Evolutionary conservation across 345 rosid species (phyloP).

Genomic region (Garcia nutans): DNA sequence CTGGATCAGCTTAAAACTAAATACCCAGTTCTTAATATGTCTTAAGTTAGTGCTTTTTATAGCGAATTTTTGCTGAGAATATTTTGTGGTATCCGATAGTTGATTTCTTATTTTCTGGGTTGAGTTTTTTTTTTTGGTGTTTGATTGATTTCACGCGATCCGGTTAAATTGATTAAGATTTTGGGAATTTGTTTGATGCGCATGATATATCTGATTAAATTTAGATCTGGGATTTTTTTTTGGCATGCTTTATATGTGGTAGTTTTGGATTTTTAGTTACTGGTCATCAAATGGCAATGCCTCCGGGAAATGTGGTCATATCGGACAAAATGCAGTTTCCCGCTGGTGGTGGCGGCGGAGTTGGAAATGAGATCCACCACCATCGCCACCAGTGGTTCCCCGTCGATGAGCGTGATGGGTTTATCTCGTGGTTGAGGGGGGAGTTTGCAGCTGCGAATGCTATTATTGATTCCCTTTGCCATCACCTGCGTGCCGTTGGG

Average conservation of each 20-base stretch:
- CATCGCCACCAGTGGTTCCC: slow-evolving; percentile 52
- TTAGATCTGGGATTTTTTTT: slow-evolving; percentile 17
- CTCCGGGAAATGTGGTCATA: slow-evolving; percentile 56
- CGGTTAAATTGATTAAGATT: neutral
- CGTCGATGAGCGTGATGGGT: slow-evolving; percentile 70
- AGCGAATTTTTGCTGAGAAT: neutral
- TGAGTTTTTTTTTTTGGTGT: neutral
- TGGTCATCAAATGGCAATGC: slow-evolving; percentile 66
- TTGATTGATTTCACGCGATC: neutral
- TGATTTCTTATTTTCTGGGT: neutral
- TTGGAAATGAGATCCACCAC: slow-evolving; percentile 35
- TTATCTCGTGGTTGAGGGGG: slow-evolving; percentile 79
- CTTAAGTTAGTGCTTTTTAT: neutral
- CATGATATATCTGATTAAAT: neutral
- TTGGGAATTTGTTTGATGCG: neutral
- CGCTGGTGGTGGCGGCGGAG: slow-evolving; percentile 25
- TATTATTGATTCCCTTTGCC: slow-evolving; percentile 71
- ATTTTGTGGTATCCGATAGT: neutral
- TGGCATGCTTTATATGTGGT: slow-evolving; percentile 14
- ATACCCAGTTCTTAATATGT: neutral
- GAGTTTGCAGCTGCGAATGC: slow-evolving; percentile 97
- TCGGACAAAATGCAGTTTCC: slow-evolving; percentile 70
- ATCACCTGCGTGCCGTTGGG: slow-evolving; percentile 60
- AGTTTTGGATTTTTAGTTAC: slow-evolving; percentile 5
- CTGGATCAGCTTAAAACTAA: neutral